Percentiles rank a stretch among this genome's conserved stretches.
Evolutionary conservation across 768 basidiomycete species (phyloP).

Genomic region (Baorangia bicolor): DNA sequence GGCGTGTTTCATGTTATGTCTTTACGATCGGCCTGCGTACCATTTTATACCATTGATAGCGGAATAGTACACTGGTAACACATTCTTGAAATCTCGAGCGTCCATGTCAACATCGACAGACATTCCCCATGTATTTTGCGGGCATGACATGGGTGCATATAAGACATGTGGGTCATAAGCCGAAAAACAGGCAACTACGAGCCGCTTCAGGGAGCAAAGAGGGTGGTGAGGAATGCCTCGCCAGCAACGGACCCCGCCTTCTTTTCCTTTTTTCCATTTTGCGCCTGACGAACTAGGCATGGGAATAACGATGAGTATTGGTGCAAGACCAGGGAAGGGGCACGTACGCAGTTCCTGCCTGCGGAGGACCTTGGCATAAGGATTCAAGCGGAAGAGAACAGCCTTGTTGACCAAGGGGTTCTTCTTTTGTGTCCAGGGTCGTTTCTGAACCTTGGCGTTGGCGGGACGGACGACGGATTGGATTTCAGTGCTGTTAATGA

Average conservation of each 20-base stretch:
- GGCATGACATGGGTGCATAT: conserved; percentile 17
- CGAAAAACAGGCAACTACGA: conserved; percentile 4
- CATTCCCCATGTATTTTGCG: conserved; percentile 11
- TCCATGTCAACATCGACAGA: background rate
- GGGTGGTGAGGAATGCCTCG: conserved; percentile 79
- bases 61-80: background rate
- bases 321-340: background rate
- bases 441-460: conserved; percentile 80
- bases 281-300: conserved; percentile 65
- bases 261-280: conserved; percentile 55
- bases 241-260: conserved; percentile 70
- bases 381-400: conserved; percentile 95
- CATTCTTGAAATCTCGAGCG: background rate
- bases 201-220: conserved; percentile 77
- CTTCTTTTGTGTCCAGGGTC: conserved; percentile 99
- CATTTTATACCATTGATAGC: background rate
- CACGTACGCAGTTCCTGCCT: conserved; percentile 83
- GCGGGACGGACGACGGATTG: conserved; percentile 95
- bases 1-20: background rate
- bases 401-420: conserved; percentile 95
- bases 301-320: conserved; percentile 7
- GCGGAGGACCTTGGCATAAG: conserved; percentile 94
- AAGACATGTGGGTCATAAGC: conserved; percentile 12
- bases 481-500: conserved; percentile 98
- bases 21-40: background rate